Conservation (phyloP, 352 stramenopile species). For the Phytophthora uliginosa region DNA sequence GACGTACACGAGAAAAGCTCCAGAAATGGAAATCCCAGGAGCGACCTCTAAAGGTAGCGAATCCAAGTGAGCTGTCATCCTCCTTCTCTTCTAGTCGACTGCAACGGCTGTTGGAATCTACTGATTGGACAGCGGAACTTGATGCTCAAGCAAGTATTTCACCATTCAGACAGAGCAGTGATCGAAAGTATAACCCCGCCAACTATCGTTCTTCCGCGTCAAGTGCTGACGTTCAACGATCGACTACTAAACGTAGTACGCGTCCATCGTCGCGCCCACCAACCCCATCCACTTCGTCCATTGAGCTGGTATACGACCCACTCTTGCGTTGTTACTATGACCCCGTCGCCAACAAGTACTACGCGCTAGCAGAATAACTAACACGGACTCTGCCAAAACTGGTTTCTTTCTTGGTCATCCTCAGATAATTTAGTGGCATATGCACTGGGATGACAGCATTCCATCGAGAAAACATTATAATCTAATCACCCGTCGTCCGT, state of each 20-base stretch:
- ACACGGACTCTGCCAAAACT: neutral
- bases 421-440: slow-evolving; percentile 3
- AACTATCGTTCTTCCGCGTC: neutral
- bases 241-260: neutral
- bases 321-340: slow-evolving; percentile 89
- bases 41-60: neutral
- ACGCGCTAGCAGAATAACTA: slow-evolving; percentile 74
- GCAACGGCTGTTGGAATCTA: slow-evolving; percentile 74
- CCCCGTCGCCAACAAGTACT: slow-evolving; percentile 87
- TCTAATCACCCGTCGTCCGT: slow-evolving; percentile 54
- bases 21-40: neutral
- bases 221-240: neutral
- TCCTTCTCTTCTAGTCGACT: slow-evolving; percentile 57
- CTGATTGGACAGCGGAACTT: slow-evolving; percentile 64
- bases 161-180: neutral
- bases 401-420: neutral
- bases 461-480: neutral
- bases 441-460: slow-evolving; percentile 2
- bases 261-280: slow-evolving; percentile 4
- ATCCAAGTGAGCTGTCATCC: slow-evolving; percentile 26
- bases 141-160: slow-evolving; percentile 13
- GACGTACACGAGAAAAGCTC: slow-evolving; percentile 3
- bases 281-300: slow-evolving; percentile 30
- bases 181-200: slow-evolving; percentile 1
- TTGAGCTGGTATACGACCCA: slow-evolving; percentile 90